Base-by-base conservation (phyloP, 164 flowering plant genomes). In the Annona cherimola region DNA sequence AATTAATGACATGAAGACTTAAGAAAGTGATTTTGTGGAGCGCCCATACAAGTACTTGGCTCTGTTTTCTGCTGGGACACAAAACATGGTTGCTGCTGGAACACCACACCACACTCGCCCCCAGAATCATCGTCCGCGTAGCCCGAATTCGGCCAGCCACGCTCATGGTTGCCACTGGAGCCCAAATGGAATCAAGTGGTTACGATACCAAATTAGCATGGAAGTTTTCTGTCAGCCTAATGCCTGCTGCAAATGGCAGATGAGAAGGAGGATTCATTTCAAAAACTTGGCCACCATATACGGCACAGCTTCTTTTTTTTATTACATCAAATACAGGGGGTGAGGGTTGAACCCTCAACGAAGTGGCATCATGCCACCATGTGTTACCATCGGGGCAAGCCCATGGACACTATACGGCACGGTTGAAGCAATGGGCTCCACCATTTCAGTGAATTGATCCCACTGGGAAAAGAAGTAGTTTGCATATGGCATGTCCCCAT, bases 71-170 rank as follows among this genome's bases (percentile, higher is more conserved):
- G 93, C 92, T 44, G 97, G 97, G 66, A 88, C 89, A 71, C 85
- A 91, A 67, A 82, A 94, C 88, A 87, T 88, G 73, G 90, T 94
- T 84, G 92, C 87, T 40, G 93, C 89, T 2, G 69, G 82, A n/a
- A n/a, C n/a, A n/a, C n/a, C 73, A 94, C 98, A 35, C 96, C 97
- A 73, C 96, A 94, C 79, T 92, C 98, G 3, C 97, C 98, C 69
- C 97, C 97, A 3, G 97, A 92, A 80, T 90, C 96, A 2, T 3
- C 14, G 3, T 41, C 68, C 45, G 78, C 79, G 71, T 90, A 92
- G 77, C 98, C 97, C 14, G 97, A 57, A 4, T 79, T 79, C 18
- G 96, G 96, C 96, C 92, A 90, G 74, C 92, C 98, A 7, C 94
- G 88, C 76, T 90, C 98, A 77, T 91, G 96, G 72, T 91, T 94